A percentile compares a stretch with the other conserved stretches of the same genome.
Evolutionary conservation across 441 rosid species (phyloP).

Genomic region (Croton setiger): DNA sequence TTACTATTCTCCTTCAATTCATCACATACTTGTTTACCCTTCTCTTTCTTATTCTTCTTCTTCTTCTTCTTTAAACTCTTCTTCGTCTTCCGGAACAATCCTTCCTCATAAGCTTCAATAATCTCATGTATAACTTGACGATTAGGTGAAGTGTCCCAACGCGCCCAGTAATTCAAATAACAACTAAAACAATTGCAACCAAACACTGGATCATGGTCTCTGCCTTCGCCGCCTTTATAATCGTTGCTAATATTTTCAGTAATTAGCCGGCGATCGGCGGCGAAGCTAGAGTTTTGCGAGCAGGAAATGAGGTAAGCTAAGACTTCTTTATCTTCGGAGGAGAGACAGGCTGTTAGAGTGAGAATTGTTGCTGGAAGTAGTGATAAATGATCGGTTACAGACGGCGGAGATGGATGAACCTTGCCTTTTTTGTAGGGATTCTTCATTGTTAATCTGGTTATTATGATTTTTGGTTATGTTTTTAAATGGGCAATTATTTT

Average conservation of each 20-base stretch:
- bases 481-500: neutral
- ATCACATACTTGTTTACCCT: slow-evolving; percentile 14
- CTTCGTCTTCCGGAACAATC: slow-evolving; percentile 21
- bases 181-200: slow-evolving; percentile 42
- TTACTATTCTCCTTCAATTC: neutral
- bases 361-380: slow-evolving; percentile 43
- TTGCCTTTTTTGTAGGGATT: slow-evolving; percentile 35
- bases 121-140: slow-evolving; percentile 41
- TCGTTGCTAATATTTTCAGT: neutral
- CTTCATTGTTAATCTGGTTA: slow-evolving; percentile 21
- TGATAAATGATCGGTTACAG: slow-evolving; percentile 17
- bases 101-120: slow-evolving; percentile 42
- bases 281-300: slow-evolving; percentile 3
- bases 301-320: slow-evolving; percentile 48
- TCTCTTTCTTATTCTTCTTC: slow-evolving; percentile 1
- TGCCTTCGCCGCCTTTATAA: neutral
- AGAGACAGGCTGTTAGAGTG: slow-evolving; percentile 33
- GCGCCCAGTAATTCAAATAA: slow-evolving; percentile 41
- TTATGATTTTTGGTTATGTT: neutral
- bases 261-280: neutral
- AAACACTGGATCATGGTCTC: slow-evolving; percentile 30
- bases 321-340: slow-evolving; percentile 40
- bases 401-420: slow-evolving; percentile 35
- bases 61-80: slow-evolving; percentile 29
- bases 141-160: slow-evolving; percentile 44